Evolutionary conservation across 2,329 filamentous ascomycete species (phyloP).

Genomic region (Talaromyces sp.): DNA sequence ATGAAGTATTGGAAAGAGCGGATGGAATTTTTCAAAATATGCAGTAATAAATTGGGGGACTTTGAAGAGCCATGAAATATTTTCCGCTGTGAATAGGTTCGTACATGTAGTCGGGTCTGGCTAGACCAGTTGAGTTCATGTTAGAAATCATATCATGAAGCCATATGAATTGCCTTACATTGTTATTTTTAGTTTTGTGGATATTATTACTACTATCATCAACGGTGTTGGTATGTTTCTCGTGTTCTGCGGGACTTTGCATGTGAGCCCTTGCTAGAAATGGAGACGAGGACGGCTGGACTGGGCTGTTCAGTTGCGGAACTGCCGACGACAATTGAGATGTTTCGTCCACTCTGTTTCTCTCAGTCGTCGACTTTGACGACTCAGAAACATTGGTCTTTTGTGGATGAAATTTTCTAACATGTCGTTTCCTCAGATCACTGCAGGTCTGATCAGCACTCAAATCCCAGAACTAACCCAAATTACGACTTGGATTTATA

Average conservation of each 20-base stretch:
- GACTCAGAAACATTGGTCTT: background rate
- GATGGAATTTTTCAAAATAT: constrained; percentile 3
- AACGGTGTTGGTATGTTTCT: background rate
- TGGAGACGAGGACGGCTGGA: background rate
- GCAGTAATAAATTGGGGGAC: background rate
- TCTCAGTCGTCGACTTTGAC: background rate
- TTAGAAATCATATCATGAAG: background rate
- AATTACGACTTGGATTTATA: background rate
- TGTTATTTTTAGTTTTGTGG: background rate
- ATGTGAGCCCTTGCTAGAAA: background rate
- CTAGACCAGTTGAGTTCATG: background rate
- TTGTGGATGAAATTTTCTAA: background rate
- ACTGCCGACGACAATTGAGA: background rate
- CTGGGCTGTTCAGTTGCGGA: background rate
- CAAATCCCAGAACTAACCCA: background rate
- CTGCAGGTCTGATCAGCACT: background rate
- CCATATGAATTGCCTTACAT: background rate
- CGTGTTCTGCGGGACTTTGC: background rate
- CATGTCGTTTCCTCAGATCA: constrained; percentile 4
- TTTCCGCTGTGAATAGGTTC: background rate
- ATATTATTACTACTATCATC: too few relatives aligned
- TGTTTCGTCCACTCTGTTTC: background rate
- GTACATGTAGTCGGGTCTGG: background rate
- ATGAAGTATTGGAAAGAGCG: background rate
- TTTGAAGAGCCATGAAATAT: constrained; percentile 3